These are phyloP conservation scores for Mucuna pruriens DNA, from an alignment of 306 rosid genomes.

Conservation along the genomic window DNA sequence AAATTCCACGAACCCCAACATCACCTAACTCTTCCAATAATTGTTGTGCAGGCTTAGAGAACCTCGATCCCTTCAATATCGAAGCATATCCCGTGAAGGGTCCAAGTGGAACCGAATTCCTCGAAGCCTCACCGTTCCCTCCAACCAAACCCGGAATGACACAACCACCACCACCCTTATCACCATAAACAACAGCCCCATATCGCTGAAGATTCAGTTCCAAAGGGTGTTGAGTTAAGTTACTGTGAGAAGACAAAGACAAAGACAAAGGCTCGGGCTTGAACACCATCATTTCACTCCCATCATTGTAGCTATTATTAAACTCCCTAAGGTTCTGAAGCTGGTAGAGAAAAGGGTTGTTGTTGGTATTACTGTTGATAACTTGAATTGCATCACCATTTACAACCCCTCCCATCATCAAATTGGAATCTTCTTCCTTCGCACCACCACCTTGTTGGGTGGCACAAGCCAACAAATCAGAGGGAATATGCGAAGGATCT, in stretches of 20 bases:
- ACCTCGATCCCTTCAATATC: conserved; percentile 79
- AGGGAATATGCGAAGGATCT: conserved; percentile 64
- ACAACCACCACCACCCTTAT: conserved; percentile 27
- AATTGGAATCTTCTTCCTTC: conserved; percentile 49
- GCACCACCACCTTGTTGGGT: too few relatives aligned
- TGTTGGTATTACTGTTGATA: conserved; percentile 28
- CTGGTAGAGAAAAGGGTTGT: conserved; percentile 48
- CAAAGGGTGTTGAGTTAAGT: neutral
- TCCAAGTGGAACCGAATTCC: conserved; percentile 55
- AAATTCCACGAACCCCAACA: conserved; percentile 50
- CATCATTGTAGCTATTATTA: conserved; percentile 29
- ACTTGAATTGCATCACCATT: conserved; percentile 43
- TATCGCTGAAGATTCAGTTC: conserved; percentile 54
- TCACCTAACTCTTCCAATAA: conserved; percentile 73
- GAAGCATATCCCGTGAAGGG: conserved; percentile 86
- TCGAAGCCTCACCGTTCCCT: conserved; percentile 36
- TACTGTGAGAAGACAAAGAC: conserved; percentile 64
- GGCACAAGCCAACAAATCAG: conserved; percentile 48
- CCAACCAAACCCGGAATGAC: conserved; percentile 39
- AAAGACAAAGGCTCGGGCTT: conserved; percentile 79
- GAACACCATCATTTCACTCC: conserved; percentile 45
- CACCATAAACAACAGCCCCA: conserved; percentile 44
- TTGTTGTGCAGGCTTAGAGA: conserved; percentile 74
- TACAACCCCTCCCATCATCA: conserved; percentile 58
- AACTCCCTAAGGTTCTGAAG: conserved; percentile 44